Evolutionary conservation across 495 filamentous ascomycete species (phyloP).

Genomic region (Cudoniella acicularis): DNA sequence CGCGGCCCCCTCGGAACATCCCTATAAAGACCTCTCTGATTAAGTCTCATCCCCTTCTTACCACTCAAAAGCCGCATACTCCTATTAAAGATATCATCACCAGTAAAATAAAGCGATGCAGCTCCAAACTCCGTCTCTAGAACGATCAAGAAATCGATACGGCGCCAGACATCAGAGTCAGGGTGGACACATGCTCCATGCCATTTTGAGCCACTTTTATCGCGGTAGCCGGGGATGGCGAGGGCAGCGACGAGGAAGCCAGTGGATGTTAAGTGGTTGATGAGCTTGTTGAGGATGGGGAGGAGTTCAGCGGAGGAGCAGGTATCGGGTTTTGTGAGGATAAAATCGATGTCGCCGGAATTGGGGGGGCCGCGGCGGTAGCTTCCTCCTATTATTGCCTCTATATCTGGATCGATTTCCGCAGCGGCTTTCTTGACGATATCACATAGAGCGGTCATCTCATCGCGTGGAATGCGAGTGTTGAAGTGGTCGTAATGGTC

Average conservation of each 20-base stretch:
- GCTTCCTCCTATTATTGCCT: constrained; percentile 76
- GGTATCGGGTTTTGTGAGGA: constrained; percentile 71
- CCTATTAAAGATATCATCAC: constrained; percentile 95
- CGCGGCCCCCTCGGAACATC: constrained; percentile 51
- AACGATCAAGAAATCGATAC: constrained; percentile 86
- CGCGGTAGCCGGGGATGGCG: constrained; percentile 31
- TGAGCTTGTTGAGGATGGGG: constrained; percentile 59
- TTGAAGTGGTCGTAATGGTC: constrained; percentile 81
- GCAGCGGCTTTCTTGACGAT: constrained; percentile 61
- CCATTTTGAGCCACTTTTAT: constrained; percentile 60
- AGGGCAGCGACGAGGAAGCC: constrained; percentile 56
- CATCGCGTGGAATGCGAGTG: constrained; percentile 73
- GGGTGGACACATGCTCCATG: constrained; percentile 79
- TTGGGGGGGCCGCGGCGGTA: constrained; percentile 75
- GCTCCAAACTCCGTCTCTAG: constrained; percentile 79
- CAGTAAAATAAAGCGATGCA: constrained; percentile 91
- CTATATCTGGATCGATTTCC: constrained; percentile 51
- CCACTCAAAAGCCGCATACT: constrained; percentile 79
- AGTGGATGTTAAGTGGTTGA: constrained; percentile 54
- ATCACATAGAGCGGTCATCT: constrained; percentile 67
- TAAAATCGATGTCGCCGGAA: constrained; percentile 81
- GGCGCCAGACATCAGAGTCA: constrained; percentile 55
- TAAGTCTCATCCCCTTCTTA: constrained; percentile 81
- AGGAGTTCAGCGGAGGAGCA: constrained; percentile 54
- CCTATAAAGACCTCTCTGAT: constrained; percentile 77